These are phyloP conservation scores for Pseudogymnoascus sp. DNA, from an alignment of 2,329 filamentous ascomycete species.

Conservation along the genomic window DNA sequence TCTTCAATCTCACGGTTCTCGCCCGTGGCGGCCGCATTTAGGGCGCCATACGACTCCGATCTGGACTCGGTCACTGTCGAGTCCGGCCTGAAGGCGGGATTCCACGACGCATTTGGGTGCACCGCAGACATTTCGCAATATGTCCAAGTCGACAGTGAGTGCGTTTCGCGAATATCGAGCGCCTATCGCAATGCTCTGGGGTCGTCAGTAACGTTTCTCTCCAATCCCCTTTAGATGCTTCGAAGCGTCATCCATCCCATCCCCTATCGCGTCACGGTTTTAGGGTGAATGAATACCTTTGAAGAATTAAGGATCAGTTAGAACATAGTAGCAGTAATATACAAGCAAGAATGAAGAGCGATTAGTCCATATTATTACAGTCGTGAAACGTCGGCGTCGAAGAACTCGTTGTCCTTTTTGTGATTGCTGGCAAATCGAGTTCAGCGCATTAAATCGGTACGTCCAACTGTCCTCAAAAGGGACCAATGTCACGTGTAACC, in stretches of 20 bases:
- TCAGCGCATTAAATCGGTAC: not conserved
- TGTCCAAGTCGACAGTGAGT: not conserved
- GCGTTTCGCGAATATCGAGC: not conserved
- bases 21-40: not conserved
- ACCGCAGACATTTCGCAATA: constrained; percentile 35
- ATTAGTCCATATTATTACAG: constrained; percentile 9
- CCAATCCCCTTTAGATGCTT: not conserved
- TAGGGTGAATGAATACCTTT: not conserved
- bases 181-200: not conserved
- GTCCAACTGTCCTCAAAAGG: constrained; percentile 7
- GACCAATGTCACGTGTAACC: not conserved
- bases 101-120: constrained; percentile 39
- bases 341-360: not conserved
- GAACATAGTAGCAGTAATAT: constrained; percentile 5
- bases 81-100: constrained; percentile 46
- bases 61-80: constrained; percentile 22
- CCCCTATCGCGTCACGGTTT: constrained; percentile 1
- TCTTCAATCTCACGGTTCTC: not conserved
- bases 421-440: constrained; percentile 6
- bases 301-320: constrained; percentile 3
- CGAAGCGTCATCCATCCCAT: constrained; percentile 5
- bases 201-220: not conserved
- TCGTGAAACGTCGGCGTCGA: constrained; percentile 3
- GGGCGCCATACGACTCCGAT: constrained; percentile 12
- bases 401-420: constrained; percentile 8